phyloP scores from a whole-genome alignment of 164 flowering plant genomes.

The Warburgia ugandensis region DNA sequence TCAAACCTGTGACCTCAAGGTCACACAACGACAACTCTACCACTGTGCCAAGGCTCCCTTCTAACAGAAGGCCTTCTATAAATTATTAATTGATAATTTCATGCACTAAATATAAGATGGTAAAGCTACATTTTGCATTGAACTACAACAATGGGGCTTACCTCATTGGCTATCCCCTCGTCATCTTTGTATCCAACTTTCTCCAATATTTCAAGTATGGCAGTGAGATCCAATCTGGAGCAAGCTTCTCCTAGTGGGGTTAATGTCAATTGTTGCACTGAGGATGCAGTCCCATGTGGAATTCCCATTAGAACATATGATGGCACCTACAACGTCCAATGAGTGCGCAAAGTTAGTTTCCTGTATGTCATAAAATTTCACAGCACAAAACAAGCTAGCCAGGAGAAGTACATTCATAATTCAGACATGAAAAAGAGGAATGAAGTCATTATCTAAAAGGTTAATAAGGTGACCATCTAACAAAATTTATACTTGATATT shows the following conservation, averaged over 20 bases:
- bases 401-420: background rate
- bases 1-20: too few species aligned
- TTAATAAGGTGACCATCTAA: too few species aligned
- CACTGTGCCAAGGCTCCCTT: too few species aligned
- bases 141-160: too few species aligned
- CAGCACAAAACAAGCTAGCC: background rate
- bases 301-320: constrained; percentile 68
- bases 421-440: too few species aligned
- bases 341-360: background rate
- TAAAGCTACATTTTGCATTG: too few species aligned
- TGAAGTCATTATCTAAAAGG: too few species aligned
- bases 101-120: too few species aligned
- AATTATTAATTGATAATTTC: too few species aligned
- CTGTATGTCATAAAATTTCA: background rate
- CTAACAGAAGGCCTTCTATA: too few species aligned
- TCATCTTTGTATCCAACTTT: constrained; percentile 89
- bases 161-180: constrained; percentile 88
- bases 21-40: too few species aligned
- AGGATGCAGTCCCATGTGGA: constrained; percentile 34
- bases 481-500: too few species aligned
- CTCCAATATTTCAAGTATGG: constrained; percentile 80
- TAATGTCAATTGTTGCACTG: constrained; percentile 35
- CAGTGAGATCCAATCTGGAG: constrained; percentile 76
- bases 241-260: constrained; percentile 88
- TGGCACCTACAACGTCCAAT: constrained; percentile 49